phyloP scores from a whole-genome alignment of 2,329 filamentous ascomycete genomes.

The Claviceps maximensis region DNA sequence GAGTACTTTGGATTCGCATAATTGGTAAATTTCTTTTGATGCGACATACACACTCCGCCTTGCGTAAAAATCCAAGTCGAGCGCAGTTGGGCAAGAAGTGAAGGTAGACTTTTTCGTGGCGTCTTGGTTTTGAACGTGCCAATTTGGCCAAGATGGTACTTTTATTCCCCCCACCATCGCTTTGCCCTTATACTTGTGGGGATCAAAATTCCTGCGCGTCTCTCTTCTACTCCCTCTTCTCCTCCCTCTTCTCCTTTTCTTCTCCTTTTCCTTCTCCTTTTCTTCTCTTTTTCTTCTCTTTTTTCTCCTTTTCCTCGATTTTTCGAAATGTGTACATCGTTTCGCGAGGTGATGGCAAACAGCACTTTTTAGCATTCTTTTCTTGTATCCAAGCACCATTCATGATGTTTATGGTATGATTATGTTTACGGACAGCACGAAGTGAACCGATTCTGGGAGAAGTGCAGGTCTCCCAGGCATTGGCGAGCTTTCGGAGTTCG shows the following conservation, averaged over 20 bases:
- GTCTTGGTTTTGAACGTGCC: slow-evolving; percentile 4
- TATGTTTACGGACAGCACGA: not conserved
- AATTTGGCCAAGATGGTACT: not conserved
- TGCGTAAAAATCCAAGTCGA: not conserved
- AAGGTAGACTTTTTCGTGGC: slow-evolving; percentile 1
- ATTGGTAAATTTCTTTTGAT: slow-evolving; percentile 12
- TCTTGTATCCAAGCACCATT: not conserved
- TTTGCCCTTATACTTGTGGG: not conserved
- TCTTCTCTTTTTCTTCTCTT: not conserved
- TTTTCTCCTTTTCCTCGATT: not conserved
- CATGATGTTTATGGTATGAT: not conserved
- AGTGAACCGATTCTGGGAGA: slow-evolving; percentile 11
- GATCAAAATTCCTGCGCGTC: not conserved
- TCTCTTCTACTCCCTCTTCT: not conserved
- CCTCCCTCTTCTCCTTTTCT: not conserved
- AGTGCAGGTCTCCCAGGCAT: slow-evolving; percentile 20
- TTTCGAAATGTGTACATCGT: not conserved
- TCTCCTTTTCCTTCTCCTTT: not conserved
- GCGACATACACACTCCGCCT: not conserved
- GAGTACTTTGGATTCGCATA: slow-evolving; percentile 97
- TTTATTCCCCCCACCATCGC: not conserved
- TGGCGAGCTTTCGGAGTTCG: not conserved
- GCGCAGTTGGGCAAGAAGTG: not conserved
- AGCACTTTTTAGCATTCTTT: not conserved
- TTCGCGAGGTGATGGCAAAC: not conserved